A percentile compares a stretch with the other conserved stretches of the same genome.
Conservation (phyloP, 495 filamentous ascomycete species). For the Penicillium canescens region DNA sequence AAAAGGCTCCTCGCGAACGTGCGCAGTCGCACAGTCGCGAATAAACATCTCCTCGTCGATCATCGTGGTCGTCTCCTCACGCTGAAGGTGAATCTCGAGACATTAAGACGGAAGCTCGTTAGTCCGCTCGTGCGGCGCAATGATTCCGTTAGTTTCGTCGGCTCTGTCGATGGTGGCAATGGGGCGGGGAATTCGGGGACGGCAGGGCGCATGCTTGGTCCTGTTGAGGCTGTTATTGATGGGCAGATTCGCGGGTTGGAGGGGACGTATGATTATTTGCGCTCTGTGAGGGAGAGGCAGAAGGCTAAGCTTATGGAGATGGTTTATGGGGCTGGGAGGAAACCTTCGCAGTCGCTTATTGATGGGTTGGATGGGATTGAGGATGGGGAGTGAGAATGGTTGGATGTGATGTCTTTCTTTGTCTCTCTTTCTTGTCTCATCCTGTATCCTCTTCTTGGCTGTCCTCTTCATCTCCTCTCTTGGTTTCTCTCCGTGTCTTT, state of each 20-base stretch:
- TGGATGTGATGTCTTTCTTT: neutral
- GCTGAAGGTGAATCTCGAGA: slow-evolving; percentile 80
- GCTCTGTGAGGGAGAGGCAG: slow-evolving; percentile 70
- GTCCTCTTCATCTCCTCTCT: neutral
- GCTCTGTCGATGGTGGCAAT: slow-evolving; percentile 28
- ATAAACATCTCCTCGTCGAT: slow-evolving; percentile 79
- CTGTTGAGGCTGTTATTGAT: slow-evolving; percentile 58
- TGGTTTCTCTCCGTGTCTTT: neutral
- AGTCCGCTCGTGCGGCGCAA: slow-evolving; percentile 75
- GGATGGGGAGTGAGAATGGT: slow-evolving; percentile 8
- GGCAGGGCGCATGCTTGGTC: slow-evolving; percentile 57
- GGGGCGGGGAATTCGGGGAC: slow-evolving; percentile 31
- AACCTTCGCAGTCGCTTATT: slow-evolving; percentile 29
- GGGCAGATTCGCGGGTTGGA: slow-evolving; percentile 83
- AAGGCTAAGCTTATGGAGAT: slow-evolving; percentile 82
- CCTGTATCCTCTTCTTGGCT: neutral
- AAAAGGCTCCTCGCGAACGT: slow-evolving; percentile 71
- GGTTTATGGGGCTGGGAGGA: slow-evolving; percentile 63
- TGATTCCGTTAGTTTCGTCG: slow-evolving; percentile 47
- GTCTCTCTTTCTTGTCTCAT: neutral
- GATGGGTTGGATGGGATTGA: slow-evolving; percentile 17
- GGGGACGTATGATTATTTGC: slow-evolving; percentile 73
- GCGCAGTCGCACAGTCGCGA: slow-evolving; percentile 76
- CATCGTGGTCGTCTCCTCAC: slow-evolving; percentile 78
- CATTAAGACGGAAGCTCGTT: slow-evolving; percentile 71